Evolutionary conservation across 1,139 yeast species (phyloP).

Genomic region (Kurtzmaniella natalensis): DNA sequence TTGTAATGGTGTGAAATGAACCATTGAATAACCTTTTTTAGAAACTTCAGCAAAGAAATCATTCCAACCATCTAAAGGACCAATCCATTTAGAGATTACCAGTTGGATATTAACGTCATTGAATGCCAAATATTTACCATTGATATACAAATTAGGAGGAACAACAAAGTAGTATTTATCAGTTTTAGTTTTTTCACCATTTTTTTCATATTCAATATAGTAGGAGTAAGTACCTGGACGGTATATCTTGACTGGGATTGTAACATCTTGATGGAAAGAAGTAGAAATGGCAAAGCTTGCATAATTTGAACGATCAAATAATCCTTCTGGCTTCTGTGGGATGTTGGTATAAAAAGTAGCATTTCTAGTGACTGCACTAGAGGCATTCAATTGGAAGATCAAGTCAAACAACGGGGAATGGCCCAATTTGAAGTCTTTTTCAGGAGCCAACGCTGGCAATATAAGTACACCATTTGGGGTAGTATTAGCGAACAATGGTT

Average conservation of each 20-base stretch:
- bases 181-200: constrained; percentile 34
- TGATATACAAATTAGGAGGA: constrained; percentile 67
- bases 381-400: constrained; percentile 66
- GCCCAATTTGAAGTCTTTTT: constrained; percentile 30
- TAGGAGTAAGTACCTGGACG: constrained; percentile 81
- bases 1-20: constrained; percentile 93
- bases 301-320: constrained; percentile 56
- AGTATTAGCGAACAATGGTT: constrained; percentile 46
- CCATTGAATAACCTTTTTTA: constrained; percentile 84
- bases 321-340: constrained; percentile 41
- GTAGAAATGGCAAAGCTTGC: constrained; percentile 42
- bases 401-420: constrained; percentile 48
- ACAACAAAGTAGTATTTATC: constrained; percentile 70
- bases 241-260: constrained; percentile 56
- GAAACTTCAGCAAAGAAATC: constrained; percentile 56
- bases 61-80: constrained; percentile 63
- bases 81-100: constrained; percentile 89
- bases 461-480: constrained; percentile 57
- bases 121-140: constrained; percentile 57
- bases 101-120: constrained; percentile 84
- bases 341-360: constrained; percentile 74
- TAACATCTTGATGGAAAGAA: constrained; percentile 56
- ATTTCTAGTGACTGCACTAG: constrained; percentile 63
- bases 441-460: constrained; percentile 55
- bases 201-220: constrained; percentile 48